phyloP scores from a whole-genome alignment of 306 rosid genomes.

The Mimosa pudica region DNA sequence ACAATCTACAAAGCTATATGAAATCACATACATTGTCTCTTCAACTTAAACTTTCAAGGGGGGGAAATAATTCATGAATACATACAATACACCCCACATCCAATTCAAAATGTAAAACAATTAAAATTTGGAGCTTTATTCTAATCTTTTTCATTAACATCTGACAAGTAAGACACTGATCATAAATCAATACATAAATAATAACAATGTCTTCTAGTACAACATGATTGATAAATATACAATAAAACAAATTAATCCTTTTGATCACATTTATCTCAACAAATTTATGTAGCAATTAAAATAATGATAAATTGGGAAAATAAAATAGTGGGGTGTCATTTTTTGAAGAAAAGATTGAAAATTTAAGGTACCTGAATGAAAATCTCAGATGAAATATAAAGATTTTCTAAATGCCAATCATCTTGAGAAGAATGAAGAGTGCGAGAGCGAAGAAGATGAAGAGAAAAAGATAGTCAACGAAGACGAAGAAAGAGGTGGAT shows the following conservation, averaged over 20 bases:
- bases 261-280: background rate
- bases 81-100: background rate
- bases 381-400: conserved; percentile 9
- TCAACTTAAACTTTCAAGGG: background rate
- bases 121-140: background rate
- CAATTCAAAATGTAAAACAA: background rate
- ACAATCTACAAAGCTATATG: background rate
- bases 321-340: background rate
- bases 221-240: background rate
- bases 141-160: background rate
- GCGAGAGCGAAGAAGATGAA: conserved; percentile 58
- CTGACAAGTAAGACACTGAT: conserved; percentile 8
- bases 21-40: background rate
- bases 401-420: conserved; percentile 55
- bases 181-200: background rate
- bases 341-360: background rate
- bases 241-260: too few relatives aligned
- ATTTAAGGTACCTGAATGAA: conserved; percentile 33
- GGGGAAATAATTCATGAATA: background rate
- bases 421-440: conserved; percentile 60
- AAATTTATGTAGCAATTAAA: background rate
- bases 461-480: conserved; percentile 76
- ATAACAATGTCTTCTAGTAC: background rate
- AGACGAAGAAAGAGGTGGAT: conserved; percentile 60
- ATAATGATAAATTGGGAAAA: background rate